These are phyloP conservation scores for Alternaria panax DNA, from an alignment of 2,329 filamentous ascomycete genomes.

Conservation along the genomic window DNA sequence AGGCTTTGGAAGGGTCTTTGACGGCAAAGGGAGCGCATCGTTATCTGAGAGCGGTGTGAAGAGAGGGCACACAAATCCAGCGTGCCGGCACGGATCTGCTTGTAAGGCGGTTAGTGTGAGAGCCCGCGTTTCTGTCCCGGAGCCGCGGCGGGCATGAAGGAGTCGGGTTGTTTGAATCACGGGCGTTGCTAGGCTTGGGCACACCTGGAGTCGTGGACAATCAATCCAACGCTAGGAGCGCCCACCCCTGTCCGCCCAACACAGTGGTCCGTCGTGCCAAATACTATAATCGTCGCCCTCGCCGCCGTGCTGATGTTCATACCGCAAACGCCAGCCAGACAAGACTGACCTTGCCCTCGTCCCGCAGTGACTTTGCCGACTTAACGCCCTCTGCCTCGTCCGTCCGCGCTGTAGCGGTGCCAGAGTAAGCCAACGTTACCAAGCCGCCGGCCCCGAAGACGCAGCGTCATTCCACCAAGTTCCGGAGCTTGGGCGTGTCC, in stretches of 20 bases:
- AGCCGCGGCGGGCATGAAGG: conserved; percentile 38
- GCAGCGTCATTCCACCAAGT: conserved; percentile 28
- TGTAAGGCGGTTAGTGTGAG: conserved; percentile 36
- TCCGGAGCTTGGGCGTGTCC: conserved; percentile 22
- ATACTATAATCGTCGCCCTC: conserved; percentile 30
- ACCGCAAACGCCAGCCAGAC: conserved; percentile 22
- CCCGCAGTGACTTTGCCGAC: conserved; percentile 17
- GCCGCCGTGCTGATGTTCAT: conserved; percentile 19
- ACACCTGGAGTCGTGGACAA: conserved; percentile 15
- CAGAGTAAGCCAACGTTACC: conserved; percentile 29
- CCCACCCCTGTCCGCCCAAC: conserved; percentile 41
- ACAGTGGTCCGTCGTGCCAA: conserved; percentile 34
- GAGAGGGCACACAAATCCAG: conserved; percentile 26
- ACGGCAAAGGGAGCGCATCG: conserved; percentile 12
- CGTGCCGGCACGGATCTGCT: conserved; percentile 40
- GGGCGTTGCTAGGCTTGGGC: conserved; percentile 20
- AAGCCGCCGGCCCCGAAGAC: conserved; percentile 24
- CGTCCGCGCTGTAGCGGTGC: conserved; percentile 3
- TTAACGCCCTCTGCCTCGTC: conserved; percentile 10
- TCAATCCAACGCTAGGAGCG: conserved; percentile 33
- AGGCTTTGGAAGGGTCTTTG: conserved; percentile 14
- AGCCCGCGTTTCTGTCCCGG: conserved; percentile 43
- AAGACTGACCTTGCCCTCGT: conserved; percentile 37
- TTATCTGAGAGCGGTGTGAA: conserved; percentile 34
- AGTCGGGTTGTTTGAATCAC: conserved; percentile 25